A percentile compares a stretch with the other conserved stretches of the same genome.
Conservation (phyloP, 139 green algal species). For the Chlorella sp. region DNA sequence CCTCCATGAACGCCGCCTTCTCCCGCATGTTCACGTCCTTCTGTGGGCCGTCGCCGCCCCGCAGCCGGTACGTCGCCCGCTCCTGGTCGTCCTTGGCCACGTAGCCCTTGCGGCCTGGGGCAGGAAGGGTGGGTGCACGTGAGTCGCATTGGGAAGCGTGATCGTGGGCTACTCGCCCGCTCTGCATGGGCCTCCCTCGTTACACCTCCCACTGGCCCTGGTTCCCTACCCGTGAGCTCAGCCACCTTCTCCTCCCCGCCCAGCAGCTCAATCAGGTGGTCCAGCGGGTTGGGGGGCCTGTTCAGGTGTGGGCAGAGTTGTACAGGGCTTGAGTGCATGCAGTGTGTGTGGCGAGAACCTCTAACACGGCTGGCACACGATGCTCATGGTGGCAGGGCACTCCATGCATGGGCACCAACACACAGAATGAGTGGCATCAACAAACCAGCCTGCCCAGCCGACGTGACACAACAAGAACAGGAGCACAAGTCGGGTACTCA, state of each 20-base stretch:
- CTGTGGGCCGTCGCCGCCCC: conserved; percentile 1
- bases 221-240: conserved; percentile 83
- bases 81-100: neutral
- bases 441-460: too few relatives aligned
- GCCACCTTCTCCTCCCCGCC: conserved; percentile 73
- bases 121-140: neutral
- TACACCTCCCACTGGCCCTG: neutral
- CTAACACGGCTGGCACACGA: too few relatives aligned
- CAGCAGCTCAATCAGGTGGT: conserved; percentile 85
- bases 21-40: conserved; percentile 49
- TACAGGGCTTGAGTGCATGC: neutral
- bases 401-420: too few relatives aligned
- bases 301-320: too few relatives aligned
- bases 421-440: too few relatives aligned
- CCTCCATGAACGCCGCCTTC: conserved; percentile 53
- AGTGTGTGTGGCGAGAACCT: too few relatives aligned
- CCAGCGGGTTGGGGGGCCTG: conserved; percentile 87
- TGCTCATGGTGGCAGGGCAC: too few relatives aligned
- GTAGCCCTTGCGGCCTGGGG: conserved; percentile 28
- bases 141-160: too few relatives aligned
- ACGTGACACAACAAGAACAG: too few relatives aligned
- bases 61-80: neutral
- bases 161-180: too few relatives aligned
- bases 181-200: too few relatives aligned
- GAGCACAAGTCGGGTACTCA: neutral